Evolutionary conservation across 805 yeast genomes (phyloP).

Genomic region (Starmerella apis): DNA sequence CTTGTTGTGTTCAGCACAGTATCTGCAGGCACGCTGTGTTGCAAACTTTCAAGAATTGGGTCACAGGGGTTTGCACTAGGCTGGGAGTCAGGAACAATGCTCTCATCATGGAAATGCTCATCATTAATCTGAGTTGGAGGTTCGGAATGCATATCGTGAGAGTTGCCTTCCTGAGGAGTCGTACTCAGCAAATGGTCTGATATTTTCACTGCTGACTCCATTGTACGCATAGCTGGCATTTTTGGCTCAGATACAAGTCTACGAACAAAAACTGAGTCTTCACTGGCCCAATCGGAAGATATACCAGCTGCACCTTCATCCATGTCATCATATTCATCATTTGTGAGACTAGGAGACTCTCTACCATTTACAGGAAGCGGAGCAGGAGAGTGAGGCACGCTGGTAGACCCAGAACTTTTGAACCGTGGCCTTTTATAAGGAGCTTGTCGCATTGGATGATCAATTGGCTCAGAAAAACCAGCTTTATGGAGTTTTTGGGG

Average conservation of each 20-base stretch:
- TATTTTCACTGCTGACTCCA: too few species aligned
- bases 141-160: too few species aligned
- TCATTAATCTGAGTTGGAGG: too few species aligned
- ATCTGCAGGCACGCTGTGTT: background rate
- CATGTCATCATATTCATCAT: background rate
- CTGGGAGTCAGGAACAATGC: conserved; percentile 3
- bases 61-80: background rate
- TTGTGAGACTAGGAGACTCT: too few species aligned
- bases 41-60: background rate
- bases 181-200: too few species aligned
- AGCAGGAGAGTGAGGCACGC: background rate
- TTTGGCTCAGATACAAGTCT: background rate
- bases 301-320: conserved; percentile 5
- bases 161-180: too few species aligned
- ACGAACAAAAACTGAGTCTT: background rate
- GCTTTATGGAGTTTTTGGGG: background rate
- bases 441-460: background rate
- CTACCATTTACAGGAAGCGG: too few species aligned
- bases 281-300: background rate
- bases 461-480: background rate
- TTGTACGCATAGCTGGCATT: too few species aligned
- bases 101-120: background rate
- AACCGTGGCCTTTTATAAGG: background rate
- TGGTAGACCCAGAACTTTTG: background rate
- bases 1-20: background rate